These are phyloP conservation scores for Lasiodiplodia citricola DNA, from an alignment of 2,329 filamentous ascomycete genomes.

Conservation along the genomic window DNA sequence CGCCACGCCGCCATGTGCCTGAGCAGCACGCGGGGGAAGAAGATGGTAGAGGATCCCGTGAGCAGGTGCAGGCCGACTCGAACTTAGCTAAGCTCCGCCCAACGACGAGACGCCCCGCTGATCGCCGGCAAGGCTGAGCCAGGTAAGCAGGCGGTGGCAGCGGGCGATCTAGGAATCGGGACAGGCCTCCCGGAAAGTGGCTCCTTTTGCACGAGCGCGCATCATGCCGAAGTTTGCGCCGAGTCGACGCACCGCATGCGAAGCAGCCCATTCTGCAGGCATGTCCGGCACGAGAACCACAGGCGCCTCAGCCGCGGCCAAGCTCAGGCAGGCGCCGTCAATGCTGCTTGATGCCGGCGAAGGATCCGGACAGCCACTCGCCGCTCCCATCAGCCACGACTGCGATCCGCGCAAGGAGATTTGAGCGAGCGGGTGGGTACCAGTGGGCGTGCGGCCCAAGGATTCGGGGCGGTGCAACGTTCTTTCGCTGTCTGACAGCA, in stretches of 20 bases:
- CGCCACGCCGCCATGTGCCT: conserved; percentile 24
- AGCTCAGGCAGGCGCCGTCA: neutral
- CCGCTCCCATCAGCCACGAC: conserved; percentile 13
- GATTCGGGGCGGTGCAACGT: conserved; percentile 26
- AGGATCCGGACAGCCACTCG: conserved; percentile 11
- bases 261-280: conserved; percentile 1
- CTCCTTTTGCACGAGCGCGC: conserved; percentile 8
- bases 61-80: neutral
- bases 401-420: conserved; percentile 3
- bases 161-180: conserved; percentile 1
- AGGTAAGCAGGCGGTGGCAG: conserved; percentile 7
- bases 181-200: neutral
- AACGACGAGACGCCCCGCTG: neutral
- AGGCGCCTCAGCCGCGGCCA: neutral
- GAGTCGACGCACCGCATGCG: conserved; percentile 2
- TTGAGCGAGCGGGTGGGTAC: neutral
- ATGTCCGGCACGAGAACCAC: conserved; percentile 5
- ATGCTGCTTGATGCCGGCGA: neutral
- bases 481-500: conserved; percentile 12
- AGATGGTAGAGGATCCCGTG: conserved; percentile 3
- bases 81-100: conserved; percentile 14
- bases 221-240: conserved; percentile 12
- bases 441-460: neutral
- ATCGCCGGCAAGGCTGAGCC: conserved; percentile 27
- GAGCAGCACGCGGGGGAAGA: conserved; percentile 12